Percentiles rank a stretch among this genome's conserved stretches.
These are phyloP conservation scores for Pachysandra terminalis DNA, from an alignment of 164 flowering plant species.

Conservation along the genomic window DNA sequence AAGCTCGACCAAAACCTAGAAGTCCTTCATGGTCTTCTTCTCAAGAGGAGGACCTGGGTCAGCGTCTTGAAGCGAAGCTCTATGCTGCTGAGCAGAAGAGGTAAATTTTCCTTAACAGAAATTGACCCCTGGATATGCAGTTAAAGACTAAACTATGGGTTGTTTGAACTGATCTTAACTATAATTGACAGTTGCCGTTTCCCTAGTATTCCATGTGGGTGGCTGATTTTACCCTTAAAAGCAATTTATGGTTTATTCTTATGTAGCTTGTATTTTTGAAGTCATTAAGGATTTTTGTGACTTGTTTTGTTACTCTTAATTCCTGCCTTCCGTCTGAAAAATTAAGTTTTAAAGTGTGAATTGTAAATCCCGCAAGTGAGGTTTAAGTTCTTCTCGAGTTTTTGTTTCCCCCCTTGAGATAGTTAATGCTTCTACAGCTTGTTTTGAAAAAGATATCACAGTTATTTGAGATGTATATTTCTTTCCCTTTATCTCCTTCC, in stretches of 20 bases:
- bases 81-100: conserved; percentile 95
- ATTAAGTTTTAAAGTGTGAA: no score
- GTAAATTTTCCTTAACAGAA: conserved; percentile 22
- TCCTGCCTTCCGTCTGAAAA: neutral
- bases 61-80: conserved; percentile 93
- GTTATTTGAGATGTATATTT: no score
- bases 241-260: neutral
- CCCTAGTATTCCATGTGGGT: neutral
- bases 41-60: conserved; percentile 66
- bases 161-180: neutral
- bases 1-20: conserved; percentile 78
- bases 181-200: neutral
- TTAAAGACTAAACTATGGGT: neutral
- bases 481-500: no score
- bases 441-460: no score
- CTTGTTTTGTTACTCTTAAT: neutral
- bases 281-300: neutral
- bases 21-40: conserved; percentile 69
- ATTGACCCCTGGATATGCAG: neutral
- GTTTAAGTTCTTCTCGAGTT: no score
- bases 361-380: neutral
- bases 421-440: no score
- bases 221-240: no score
- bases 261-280: no score
- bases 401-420: no score